Evolutionary conservation across 2,329 filamentous ascomycete genomes (phyloP), one percentile per base, ranked within the genome.

Genomic region (Akanthomyces uredinophilus): DNA sequence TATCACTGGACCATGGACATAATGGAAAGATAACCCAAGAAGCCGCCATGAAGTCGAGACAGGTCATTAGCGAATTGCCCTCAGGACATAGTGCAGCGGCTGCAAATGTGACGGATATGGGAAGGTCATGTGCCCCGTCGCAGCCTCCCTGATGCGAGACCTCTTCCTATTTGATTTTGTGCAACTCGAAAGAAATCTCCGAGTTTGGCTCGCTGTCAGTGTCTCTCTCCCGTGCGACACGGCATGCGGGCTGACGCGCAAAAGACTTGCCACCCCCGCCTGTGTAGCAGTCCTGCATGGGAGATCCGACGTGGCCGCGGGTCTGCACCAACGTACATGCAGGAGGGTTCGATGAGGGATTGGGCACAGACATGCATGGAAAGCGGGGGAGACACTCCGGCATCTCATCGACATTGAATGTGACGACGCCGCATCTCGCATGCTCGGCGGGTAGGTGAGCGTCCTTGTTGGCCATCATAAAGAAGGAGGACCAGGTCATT

Each of bases 241-340:
- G 41, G 50, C 32, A 53, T 53, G 49, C 41, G 50, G 58, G 50
- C 58, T 54, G 58, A 60, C 49, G 58, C 58, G 53, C 49, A 27
- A 39, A 43, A 39, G 41, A 5, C 43, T 43, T 14, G 22, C 50
- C 11, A 10, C 11, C 47, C 56, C 58, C 58, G 18, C 47, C 58
- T 53, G 58, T 54, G 50, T 60, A 53, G 50, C 58, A 54, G 39
- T 20, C 27, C 20, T 47, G 58, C 58, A 60, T 44, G 27, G 37
- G n/a, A 44, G 58, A 60, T 60, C 50, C 43, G 59, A 61, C 32
- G 50, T 47, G 44, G 59, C 44, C 32, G 18, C 51, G 43, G 5
- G 43, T 35, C 24, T 55, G 59, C 59, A 50, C 32, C 32, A 32
- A 18, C 24, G 7, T 22, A 43, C 51, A 35, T 43, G 43, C 51